Percentiles rank a stretch among this genome's conserved stretches.
Evolutionary conservation across 2,329 filamentous ascomycete genomes (phyloP).

Genomic region (Exophiala oligosperma): DNA sequence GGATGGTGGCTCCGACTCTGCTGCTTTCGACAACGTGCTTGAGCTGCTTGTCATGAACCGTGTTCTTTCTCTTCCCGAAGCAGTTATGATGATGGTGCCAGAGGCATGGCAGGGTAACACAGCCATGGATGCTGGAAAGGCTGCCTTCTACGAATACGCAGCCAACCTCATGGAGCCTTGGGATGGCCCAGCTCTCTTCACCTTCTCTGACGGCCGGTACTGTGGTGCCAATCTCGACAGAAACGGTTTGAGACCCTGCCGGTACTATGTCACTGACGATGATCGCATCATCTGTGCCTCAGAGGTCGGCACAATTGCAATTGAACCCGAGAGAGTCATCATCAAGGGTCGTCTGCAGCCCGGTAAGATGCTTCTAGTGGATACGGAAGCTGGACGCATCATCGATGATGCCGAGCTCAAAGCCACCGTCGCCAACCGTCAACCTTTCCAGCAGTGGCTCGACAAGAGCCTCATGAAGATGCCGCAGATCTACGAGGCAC

Average conservation of each 20-base stretch:
- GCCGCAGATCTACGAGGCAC: slow-evolving; percentile 67
- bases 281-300: slow-evolving; percentile 97
- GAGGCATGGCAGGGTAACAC: slow-evolving; percentile 97
- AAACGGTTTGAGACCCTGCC: slow-evolving; percentile 91
- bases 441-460: slow-evolving; percentile 87
- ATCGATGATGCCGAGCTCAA: slow-evolving; percentile 94
- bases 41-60: slow-evolving; percentile 94
- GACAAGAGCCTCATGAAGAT: slow-evolving; percentile 82
- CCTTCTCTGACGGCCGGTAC: slow-evolving; percentile 93
- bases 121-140: slow-evolving; percentile 89
- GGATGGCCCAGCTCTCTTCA: slow-evolving; percentile 96
- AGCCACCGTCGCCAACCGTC: slow-evolving; percentile 77
- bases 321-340: slow-evolving; percentile 85
- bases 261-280: slow-evolving; percentile 95
- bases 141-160: slow-evolving; percentile 98
- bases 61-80: slow-evolving; percentile 89
- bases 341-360: slow-evolving; percentile 94
- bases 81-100: slow-evolving; percentile 97
- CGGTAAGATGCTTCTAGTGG: slow-evolving; percentile 92
- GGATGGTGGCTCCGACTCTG: slow-evolving; percentile 93
- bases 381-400: slow-evolving; percentile 86
- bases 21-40: slow-evolving; percentile 94
- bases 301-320: slow-evolving; percentile 88
- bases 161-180: slow-evolving; percentile 99
- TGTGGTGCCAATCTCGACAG: slow-evolving; percentile 96